Evolutionary conservation across 1,284 basidiomycete genomes (phyloP), one percentile per base, ranked within the genome.

Genomic region (Pseudozyma flocculosa): DNA sequence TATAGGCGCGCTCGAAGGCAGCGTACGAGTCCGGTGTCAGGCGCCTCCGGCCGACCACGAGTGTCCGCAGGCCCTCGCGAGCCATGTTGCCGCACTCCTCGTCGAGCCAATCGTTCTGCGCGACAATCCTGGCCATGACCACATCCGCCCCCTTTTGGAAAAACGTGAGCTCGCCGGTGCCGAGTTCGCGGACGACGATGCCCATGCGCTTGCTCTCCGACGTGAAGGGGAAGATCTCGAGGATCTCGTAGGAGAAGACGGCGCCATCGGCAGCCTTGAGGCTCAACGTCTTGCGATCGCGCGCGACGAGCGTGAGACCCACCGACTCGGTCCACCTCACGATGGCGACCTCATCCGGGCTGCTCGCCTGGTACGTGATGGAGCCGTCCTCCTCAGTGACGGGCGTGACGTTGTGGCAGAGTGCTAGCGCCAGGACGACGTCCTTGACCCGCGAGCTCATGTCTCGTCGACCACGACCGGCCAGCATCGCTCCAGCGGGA

Each of bases 1-100:
- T 87, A 78, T 92, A 87, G n/a, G 80, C 82, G 17, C 81, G 80
- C 70, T 89, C 87, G 80, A 95, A 98, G 4, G 85, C 84, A 0
- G 80, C 79, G 75, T 90, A 97, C 2, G 84, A 80, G 45, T 87
- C 85, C 11, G 84, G 79, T 3, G 84, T 85, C 13, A 98, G 80
- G 32, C 85, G 81, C 75, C 92, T 92, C 32, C 90, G 82, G 4
- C 87, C 95, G 73, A 98, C 85, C 18, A 98, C 95, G 24, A 98
- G 84, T 15, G 95, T 98, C 5, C 95, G 84, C 45, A 99, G 79
- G 0, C 95, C 95, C 72, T 99, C 95, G 19, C 95, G 83, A 0
- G 94, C 94, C 94, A 98, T 98, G 75, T 99, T 98, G 13, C 88
- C 93, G 15, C 89, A 92, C 79, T 98, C 95, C 75, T 99, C 95